Percentiles rank a stretch among this genome's conserved stretches.
These are phyloP conservation scores for Notholithocarpus densiflorus DNA, from an alignment of 306 rosid genomes.

Conservation along the genomic window DNA sequence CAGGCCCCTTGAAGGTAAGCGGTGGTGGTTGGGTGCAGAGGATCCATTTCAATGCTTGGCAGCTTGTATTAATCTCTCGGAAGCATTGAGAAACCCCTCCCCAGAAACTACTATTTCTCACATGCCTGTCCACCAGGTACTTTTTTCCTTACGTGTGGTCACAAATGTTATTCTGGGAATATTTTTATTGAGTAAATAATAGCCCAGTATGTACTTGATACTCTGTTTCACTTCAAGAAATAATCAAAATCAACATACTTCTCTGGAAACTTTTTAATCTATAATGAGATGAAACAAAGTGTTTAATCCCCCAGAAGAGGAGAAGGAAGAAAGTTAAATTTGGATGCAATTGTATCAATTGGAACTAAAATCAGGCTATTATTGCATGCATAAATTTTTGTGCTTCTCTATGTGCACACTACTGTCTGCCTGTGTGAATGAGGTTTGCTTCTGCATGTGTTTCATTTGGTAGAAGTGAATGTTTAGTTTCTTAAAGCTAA, in stretches of 20 bases:
- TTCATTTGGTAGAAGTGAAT: not conserved
- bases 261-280: not conserved
- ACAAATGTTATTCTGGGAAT: constrained; percentile 12
- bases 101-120: constrained; percentile 81
- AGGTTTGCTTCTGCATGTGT: not conserved
- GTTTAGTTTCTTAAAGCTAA: not conserved
- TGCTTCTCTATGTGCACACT: not conserved
- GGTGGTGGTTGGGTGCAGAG: constrained; percentile 97
- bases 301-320: not conserved
- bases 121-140: constrained; percentile 94
- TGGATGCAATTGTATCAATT: not conserved
- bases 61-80: constrained; percentile 77
- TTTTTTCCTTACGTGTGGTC: constrained; percentile 4
- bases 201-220: not conserved
- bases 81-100: constrained; percentile 83
- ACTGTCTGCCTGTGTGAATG: not conserved
- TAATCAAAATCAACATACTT: constrained; percentile 2
- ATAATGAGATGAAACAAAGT: not conserved
- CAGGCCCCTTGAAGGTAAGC: constrained; percentile 84
- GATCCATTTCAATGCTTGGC: constrained; percentile 98
- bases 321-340: not conserved
- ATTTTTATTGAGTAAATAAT: not conserved
- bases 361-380: not conserved
- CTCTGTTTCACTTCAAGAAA: not conserved
- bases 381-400: not conserved